These are phyloP conservation scores for Naganishia albida DNA, from an alignment of 1,284 basidiomycete species.

Conservation along the genomic window DNA sequence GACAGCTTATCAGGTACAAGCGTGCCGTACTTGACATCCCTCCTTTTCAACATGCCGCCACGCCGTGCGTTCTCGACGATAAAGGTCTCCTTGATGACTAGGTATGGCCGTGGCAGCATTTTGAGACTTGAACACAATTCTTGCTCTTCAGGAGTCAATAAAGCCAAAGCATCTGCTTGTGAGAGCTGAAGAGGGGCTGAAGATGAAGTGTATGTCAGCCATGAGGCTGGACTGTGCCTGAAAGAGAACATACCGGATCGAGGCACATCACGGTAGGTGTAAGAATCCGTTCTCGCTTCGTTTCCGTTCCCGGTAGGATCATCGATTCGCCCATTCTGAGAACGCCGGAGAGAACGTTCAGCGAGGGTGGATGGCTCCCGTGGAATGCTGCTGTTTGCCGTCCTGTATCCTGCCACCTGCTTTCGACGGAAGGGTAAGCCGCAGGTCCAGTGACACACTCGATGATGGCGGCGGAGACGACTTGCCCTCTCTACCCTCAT, in stretches of 20 bases:
- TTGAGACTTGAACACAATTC: constrained; percentile 81
- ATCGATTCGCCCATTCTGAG: constrained; percentile 4
- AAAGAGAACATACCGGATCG: constrained; percentile 10
- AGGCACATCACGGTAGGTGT: constrained; percentile 18
- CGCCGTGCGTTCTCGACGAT: constrained; percentile 87
- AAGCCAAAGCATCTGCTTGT: constrained; percentile 67
- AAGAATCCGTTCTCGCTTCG: constrained; percentile 4
- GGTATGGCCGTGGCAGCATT: constrained; percentile 87
- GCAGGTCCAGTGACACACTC: not conserved
- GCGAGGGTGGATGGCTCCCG: constrained; percentile 19
- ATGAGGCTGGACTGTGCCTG: not conserved
- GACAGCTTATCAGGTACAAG: not conserved
- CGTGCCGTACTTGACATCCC: constrained; percentile 63
- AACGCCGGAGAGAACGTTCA: constrained; percentile 14
- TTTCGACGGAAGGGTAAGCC: not conserved
- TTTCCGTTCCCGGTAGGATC: not conserved
- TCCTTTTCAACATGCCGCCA: constrained; percentile 76
- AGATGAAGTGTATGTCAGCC: not conserved
- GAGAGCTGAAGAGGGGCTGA: constrained; percentile 73
- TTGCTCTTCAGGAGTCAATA: constrained; percentile 82
- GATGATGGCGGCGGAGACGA: constrained; percentile 48
- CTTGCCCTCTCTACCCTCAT: constrained; percentile 72
- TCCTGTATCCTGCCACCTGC: constrained; percentile 43
- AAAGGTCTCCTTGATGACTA: constrained; percentile 87
- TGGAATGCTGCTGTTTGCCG: constrained; percentile 12